phyloP scores from a whole-genome alignment of 768 basidiomycete genomes.

The Favolaschia claudopus region DNA sequence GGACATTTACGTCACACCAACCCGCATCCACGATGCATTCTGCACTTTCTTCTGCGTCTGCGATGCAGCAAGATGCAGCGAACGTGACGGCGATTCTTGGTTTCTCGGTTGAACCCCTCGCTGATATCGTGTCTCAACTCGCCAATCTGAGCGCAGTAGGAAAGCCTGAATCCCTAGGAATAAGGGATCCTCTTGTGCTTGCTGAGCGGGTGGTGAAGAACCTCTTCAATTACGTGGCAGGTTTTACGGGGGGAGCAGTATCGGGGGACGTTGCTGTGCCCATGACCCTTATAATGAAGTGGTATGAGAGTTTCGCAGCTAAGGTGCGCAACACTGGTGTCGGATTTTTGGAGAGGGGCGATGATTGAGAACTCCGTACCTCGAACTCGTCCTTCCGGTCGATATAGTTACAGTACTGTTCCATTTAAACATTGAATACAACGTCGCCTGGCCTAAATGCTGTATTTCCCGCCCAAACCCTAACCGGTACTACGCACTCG shows the following conservation, averaged over 20 bases:
- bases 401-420: too few species aligned
- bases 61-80: conserved; percentile 33
- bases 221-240: conserved; percentile 76
- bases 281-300: conserved; percentile 67
- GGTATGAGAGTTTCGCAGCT: conserved; percentile 72
- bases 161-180: conserved; percentile 27
- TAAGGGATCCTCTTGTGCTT: conserved; percentile 58
- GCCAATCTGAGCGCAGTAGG: conserved; percentile 39
- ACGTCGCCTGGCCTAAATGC: conserved; percentile 83
- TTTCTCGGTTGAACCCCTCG: conserved; percentile 79
- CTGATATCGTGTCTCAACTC: conserved; percentile 66
- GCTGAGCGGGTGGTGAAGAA: conserved; percentile 78
- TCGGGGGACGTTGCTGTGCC: conserved; percentile 64
- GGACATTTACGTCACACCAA: conserved; percentile 56
- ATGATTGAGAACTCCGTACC: too few species aligned
- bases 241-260: conserved; percentile 60
- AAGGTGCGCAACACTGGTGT: conserved; percentile 68
- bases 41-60: conserved; percentile 44
- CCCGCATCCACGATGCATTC: conserved; percentile 44
- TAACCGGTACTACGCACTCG: conserved; percentile 92
- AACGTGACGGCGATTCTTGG: conserved; percentile 81
- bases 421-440: conserved; percentile 78
- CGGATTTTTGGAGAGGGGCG: conserved; percentile 65
- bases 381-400: too few species aligned
- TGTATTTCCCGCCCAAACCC: conserved; percentile 89